These are phyloP conservation scores for Oryza meyeriana DNA, from an alignment of 176 grass and related monocot genomes.

Conservation along the genomic window DNA sequence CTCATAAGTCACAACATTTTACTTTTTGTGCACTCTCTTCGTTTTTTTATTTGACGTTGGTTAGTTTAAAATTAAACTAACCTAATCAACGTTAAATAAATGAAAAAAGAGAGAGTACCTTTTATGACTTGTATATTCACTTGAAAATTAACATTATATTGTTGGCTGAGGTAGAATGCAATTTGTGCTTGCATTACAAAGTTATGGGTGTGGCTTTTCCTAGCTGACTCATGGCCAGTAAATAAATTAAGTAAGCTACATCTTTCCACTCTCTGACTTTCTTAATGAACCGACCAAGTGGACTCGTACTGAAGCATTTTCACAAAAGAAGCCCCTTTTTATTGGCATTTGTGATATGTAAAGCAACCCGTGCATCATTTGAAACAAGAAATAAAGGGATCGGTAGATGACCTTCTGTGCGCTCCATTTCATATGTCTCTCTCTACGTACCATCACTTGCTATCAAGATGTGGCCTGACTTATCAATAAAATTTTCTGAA, in stretches of 20 bases:
- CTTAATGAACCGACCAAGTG: not conserved
- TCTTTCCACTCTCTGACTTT: constrained; percentile 8
- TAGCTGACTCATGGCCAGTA: constrained; percentile 6
- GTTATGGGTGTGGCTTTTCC: not conserved
- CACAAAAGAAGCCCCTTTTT: not conserved
- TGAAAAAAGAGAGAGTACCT: no score
- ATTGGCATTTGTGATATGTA: not conserved
- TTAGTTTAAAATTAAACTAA: no score
- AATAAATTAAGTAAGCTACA: not conserved
- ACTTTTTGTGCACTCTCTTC: no score
- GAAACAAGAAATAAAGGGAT: not conserved
- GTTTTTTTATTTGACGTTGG: no score
- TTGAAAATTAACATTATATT: not conserved
- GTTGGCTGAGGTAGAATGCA: constrained; percentile 23
- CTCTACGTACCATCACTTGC: not conserved
- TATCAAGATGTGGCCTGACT: constrained; percentile 44
- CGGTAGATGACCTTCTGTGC: not conserved
- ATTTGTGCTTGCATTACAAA: not conserved
- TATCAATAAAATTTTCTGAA: constrained; percentile 22
- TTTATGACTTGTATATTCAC: not conserved
- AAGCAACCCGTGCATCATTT: not conserved
- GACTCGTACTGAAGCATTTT: not conserved
- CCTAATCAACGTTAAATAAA: no score
- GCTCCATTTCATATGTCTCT: not conserved
- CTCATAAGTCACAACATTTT: no score